Evolutionary conservation across 345 rosid genomes (phyloP), one percentile per base, ranked within the genome.

Genomic region (Gossypium turneri): DNA sequence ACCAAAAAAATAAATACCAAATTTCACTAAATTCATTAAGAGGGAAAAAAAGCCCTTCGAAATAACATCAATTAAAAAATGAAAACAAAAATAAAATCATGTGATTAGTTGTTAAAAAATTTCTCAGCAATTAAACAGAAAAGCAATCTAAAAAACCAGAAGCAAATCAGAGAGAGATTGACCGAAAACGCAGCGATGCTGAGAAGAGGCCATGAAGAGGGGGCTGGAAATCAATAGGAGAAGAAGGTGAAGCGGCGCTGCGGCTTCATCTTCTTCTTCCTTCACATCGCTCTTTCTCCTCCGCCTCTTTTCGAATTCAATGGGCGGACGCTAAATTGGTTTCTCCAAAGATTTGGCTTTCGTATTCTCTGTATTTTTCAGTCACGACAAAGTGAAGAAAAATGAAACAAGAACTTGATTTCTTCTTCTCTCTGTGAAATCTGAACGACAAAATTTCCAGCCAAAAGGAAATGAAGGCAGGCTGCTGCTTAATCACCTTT

Each of bases 171-270:
- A 61, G 3, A 64, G 29, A 53, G 58, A 53, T 27, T 22, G 27
- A 76, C 99, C 98, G 70, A 95, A 95, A 82, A 95, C 99, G 89
- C 98, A 93, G 81, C 99, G 94, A 65, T 91, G 96, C 86, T 93
- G 98, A 70, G 97, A 85, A 79, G 98, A 76, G 73, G 98, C 97
- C 96, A 90, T 90, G 85, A 77, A 76, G 76, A 45, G 15, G 16
- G 47, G 44, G 10, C 74, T 65, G 73, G 69, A 76, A 57, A 82
- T 81, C 73, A 85, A 81, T 52, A 82, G 83, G 76, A 81, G 87
- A 80, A 84, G 92, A 86, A 87, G 88, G 81, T 73, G 86, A 89
- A 86, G 94, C 88, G 13, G 55, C 9, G 88, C 90, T 85, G 75
- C 93, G 4, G 88, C 89, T 88, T 77, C 98, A 87, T 81, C 94